Evolutionary conservation across 2,329 filamentous ascomycete genomes (phyloP), one percentile per base, ranked within the genome.

Genomic region (Pyrenochaeta sp.): DNA sequence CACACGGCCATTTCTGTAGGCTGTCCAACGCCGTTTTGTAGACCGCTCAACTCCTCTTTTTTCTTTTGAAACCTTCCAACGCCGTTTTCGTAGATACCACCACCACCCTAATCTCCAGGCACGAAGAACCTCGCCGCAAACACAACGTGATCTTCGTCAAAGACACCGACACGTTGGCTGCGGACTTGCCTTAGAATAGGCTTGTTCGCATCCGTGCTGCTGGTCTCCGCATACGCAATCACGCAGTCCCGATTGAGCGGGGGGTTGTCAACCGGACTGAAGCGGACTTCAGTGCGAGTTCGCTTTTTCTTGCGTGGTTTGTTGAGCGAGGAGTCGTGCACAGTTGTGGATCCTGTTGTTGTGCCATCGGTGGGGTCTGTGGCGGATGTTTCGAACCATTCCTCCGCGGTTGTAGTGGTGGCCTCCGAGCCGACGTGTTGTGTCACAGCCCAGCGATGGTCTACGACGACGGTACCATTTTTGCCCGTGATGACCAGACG

Each of bases 81-180:
- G 10, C 9, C 24, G n/a, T n/a, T n/a, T 27, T 6, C 24, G 5
- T 15, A 28, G 6, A 14, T 15, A 28, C n/a, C 17, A 28, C 26
- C 3, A 39, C 14, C 7, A 5, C 32, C 20, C 13, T 31, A 43
- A 9, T 38, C 30, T 3, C 46, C 58, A 14, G 51, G 37, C 18
- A 77, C 63, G 20, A 74, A 63, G 51, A 74, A 76, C 28, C 74
- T 63, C 46, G 75, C 66, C 2, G 72, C 74, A 15, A 72, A 64
- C 8, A 77, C 60, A 22, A 77, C 60, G 18, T 65, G 63, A 3
- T 72, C 64, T 54, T 77, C 74, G 17, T 53, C 55, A 45, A 77
- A 77, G 15, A 62, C 46, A 6, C 73, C 74, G 17, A 61, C 55
- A 40, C 72, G 60, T 46, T 72, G 71, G 30, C 69, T 65, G 29